Evolutionary conservation across 192 early-diverging fungal genomes (phyloP), one percentile per base, ranked within the genome.

Genomic region (Coemansia erecta): DNA sequence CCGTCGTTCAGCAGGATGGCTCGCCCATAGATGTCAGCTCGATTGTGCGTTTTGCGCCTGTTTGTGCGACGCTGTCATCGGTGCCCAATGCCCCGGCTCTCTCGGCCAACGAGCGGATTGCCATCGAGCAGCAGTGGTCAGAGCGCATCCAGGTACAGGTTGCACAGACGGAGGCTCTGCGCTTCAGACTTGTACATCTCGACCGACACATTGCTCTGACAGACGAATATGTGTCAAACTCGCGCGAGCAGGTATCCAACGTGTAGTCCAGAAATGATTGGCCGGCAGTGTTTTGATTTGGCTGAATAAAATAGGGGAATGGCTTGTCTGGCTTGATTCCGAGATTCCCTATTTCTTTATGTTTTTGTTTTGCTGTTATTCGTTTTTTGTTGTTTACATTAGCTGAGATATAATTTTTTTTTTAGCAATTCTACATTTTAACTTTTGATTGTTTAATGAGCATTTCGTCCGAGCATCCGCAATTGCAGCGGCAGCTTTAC

Each of bases 401-500:
- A 23, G 35, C 14, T 53, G 44, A 28, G 28, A 6, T 31, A 26
- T 33, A 46, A 35, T 58, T 58, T 23, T 55, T n/a, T n/a, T n/a
- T n/a, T n/a, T n/a, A n/a, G n/a, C 26, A 22, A 9, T 28, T 17
- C 6, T 46, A 24, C 2, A 41, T 18, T 9, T 24, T 31, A 14
- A 14, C 3, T 46, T 46, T 14, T 21, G 15, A 4, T 26, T 9
- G 3, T 14, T 42, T 23, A 26, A 70, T 66, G 60, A 70, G 64
- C 43, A 64, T 77, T 40, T 53, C 76, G 0, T 24, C 43, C 8
- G 61, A 66, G 17, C 64, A 57, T 10, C 17, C 51, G 56, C 77
- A 70, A 59, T 40, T 73, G 51, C 70, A 73, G 63, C 63, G 71
- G 22, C 77, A 80, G 58, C 68, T 80, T 35, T 73, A 73, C 39